phyloP scores from a whole-genome alignment of 179 eudicot genomes.

The Actinidia polygama region DNA sequence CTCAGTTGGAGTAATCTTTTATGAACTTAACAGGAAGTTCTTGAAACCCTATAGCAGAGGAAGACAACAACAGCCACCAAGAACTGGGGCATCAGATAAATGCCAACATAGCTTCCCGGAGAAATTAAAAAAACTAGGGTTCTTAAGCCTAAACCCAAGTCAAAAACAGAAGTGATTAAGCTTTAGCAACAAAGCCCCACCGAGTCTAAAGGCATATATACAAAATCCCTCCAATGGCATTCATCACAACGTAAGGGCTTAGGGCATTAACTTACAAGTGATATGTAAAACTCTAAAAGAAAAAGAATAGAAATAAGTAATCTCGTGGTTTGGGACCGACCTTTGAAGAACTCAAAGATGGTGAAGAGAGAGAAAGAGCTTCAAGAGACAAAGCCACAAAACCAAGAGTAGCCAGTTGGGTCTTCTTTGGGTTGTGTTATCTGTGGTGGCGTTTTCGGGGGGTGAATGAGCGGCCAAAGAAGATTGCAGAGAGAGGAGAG shows the following conservation, averaged over 20 bases:
- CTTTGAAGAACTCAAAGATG: constrained; percentile 11
- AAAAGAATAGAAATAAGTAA: not conserved
- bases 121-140: constrained; percentile 11
- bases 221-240: constrained; percentile 6
- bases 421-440: not conserved
- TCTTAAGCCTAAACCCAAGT: constrained; percentile 17
- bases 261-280: constrained; percentile 2
- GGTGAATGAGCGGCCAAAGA: constrained; percentile 2
- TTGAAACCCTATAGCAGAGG: not conserved
- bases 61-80: not conserved
- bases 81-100: not conserved
- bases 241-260: not conserved
- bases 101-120: not conserved
- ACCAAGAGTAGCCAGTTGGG: not conserved
- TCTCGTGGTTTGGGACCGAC: constrained; percentile 2
- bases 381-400: not conserved
- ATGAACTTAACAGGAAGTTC: not conserved
- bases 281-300: not conserved
- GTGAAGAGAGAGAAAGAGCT: not conserved
- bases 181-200: not conserved
- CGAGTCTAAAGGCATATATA: not conserved
- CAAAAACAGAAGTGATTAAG: not conserved
- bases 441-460: not conserved
- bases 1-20: not conserved
- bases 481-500: not conserved